A percentile compares a stretch with the other conserved stretches of the same genome.
phyloP scores from a whole-genome alignment of 2,329 filamentous ascomycete species.

The Phialophora chinensis region DNA sequence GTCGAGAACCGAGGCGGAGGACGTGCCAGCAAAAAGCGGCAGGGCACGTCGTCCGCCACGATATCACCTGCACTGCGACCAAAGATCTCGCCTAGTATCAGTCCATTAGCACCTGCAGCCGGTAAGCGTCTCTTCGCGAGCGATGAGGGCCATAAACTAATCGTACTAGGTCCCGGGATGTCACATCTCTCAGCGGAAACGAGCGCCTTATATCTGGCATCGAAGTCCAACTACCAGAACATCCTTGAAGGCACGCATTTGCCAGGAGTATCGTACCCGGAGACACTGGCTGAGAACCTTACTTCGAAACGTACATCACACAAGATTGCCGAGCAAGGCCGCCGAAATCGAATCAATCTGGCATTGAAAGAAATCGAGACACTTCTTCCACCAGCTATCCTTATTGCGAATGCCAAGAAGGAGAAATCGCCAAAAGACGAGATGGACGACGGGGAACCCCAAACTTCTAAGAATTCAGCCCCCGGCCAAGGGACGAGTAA shows the following conservation, averaged over 20 bases:
- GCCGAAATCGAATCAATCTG: conserved; percentile 92
- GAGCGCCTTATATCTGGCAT: conserved; percentile 78
- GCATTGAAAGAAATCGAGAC: conserved; percentile 90
- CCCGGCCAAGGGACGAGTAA: conserved; percentile 76
- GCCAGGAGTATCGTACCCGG: conserved; percentile 87
- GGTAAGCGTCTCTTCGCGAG: conserved; percentile 54
- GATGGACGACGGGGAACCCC: conserved; percentile 46
- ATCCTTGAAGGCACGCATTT: conserved; percentile 91
- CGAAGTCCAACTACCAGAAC: conserved; percentile 98
- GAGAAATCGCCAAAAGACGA: conserved; percentile 39
- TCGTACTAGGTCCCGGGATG: conserved; percentile 34
- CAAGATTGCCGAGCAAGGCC: conserved; percentile 96
- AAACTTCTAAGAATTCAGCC: conserved; percentile 46
- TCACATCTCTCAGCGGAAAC: conserved; percentile 61
- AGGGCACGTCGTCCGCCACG: conserved; percentile 73
- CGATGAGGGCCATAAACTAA: conserved; percentile 35
- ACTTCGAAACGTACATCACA: conserved; percentile 97
- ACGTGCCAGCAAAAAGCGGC: conserved; percentile 70
- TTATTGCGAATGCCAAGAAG: conserved; percentile 48
- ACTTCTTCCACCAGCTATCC: conserved; percentile 70
- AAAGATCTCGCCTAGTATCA: conserved; percentile 91
- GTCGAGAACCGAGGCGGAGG: conserved; percentile 44
- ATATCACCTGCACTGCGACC: conserved; percentile 85
- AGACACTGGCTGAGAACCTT: conserved; percentile 87
- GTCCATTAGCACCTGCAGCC: conserved; percentile 79